Conservation (phyloP, 169 alveolate genomes). For the Eimeria tenella region DNA sequence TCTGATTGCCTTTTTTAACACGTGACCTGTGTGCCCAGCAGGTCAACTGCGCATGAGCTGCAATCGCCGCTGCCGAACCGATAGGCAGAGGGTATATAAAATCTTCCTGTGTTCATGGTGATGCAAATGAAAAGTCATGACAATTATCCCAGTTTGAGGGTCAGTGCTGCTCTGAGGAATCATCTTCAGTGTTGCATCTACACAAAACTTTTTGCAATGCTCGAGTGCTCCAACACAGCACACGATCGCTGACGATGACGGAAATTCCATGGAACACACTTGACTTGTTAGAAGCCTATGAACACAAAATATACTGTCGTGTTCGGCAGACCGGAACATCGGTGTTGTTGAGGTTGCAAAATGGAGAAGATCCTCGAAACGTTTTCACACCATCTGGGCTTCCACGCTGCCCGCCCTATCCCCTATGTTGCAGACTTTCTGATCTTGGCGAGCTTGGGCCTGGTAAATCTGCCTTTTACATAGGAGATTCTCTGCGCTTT, state of each 20-base stretch:
- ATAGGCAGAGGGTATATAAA: too few relatives aligned
- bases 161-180: neutral
- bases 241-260: slow-evolving; percentile 27
- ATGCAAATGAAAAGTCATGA: too few relatives aligned
- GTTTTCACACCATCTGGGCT: slow-evolving; percentile 76
- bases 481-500: neutral
- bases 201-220: neutral
- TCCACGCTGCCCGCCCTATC: slow-evolving; percentile 72
- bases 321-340: slow-evolving; percentile 72
- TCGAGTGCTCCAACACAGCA: neutral
- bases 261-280: slow-evolving; percentile 45
- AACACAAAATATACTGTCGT: slow-evolving; percentile 74
- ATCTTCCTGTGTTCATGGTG: too few relatives aligned
- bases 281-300: slow-evolving; percentile 70
- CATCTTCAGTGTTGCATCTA: neutral
- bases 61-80: too few relatives aligned
- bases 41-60: too few relatives aligned
- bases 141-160: neutral
- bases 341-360: slow-evolving; percentile 57
- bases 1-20: too few relatives aligned
- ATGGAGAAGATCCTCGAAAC: slow-evolving; percentile 60
- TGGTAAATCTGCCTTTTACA: slow-evolving; percentile 35
- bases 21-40: too few relatives aligned
- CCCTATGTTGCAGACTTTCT: slow-evolving; percentile 71
- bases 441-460: slow-evolving; percentile 79